Base-by-base conservation (phyloP, 2,329 filamentous ascomycete species). In the Clarireedia paspali region DNA sequence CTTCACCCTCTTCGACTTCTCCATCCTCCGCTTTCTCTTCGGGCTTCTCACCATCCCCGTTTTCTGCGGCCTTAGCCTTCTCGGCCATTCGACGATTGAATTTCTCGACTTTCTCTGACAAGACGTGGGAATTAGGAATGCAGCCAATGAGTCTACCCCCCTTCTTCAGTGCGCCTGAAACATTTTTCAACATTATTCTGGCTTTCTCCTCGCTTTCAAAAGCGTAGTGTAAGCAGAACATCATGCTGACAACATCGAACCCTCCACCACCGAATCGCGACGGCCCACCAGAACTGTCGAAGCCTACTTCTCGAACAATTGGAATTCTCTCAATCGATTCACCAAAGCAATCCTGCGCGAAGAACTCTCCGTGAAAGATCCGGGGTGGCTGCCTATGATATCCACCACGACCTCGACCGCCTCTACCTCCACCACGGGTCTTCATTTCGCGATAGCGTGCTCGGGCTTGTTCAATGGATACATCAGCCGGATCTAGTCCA, bases 151-250 rank as follows among this genome's bases (percentile, higher is more conserved):
- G 95, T 39, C 91, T 84, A 1, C 94, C 94, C 24, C 94, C 94
- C 70, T 97, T 96, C 71, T 92, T 96, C 66, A 99, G 73, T 2
- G 88, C 82, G 1, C 91, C 88, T 0, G 94, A 87, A 3, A 99
- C 92, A 67, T 99, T 99, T 66, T 85, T 82, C 55, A 99, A 79
- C 94, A 99, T 97, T 60, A 83, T 88, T 46, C 90, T 83, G 2
- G 92, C 90, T 71, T 96, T 95, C 48, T 83, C 82, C 71, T 99
- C 92, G 52, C 79, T 89, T 75, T 97, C 94, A 64, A 97, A 99
- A 5, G 94, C 91, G 70, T 99, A 99, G 74, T 99, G 94, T 84
- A 99, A 94, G 67, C 91, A 95, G 72, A 99, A 99, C 94, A 99
- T 99, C 83, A 96, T 96, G 68, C 87, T 91, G 60, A 99, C 92